Evolutionary conservation across 75 land plant genomes (phyloP).

Genomic region (Ceratopteris richardii): DNA sequence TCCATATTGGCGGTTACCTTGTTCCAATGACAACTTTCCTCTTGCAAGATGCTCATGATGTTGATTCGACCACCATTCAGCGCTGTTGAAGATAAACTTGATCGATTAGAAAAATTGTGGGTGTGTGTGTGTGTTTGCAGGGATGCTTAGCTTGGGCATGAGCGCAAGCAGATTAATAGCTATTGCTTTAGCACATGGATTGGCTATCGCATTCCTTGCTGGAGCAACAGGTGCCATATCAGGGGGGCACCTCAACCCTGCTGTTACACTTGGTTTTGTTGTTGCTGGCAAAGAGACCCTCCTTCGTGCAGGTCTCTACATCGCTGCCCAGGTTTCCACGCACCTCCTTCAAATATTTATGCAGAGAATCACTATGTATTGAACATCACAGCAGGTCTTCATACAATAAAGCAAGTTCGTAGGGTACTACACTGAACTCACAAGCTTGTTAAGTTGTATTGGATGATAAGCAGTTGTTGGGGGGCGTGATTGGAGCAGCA

Average conservation of each 20-base stretch:
- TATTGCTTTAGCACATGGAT: constrained; percentile 31
- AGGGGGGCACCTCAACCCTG: constrained; percentile 38
- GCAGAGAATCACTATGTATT: too few relatives aligned
- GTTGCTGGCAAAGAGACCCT: constrained; percentile 37
- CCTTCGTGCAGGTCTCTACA: constrained; percentile 30
- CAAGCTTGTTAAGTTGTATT: neutral
- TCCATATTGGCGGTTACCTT: too few relatives aligned
- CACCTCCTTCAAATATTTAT: too few relatives aligned
- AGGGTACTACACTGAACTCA: neutral
- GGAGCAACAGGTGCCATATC: constrained; percentile 39
- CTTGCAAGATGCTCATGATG: too few relatives aligned
- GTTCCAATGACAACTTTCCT: too few relatives aligned
- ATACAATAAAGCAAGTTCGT: too few relatives aligned
- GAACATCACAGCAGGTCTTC: too few relatives aligned
- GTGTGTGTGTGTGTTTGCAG: too few relatives aligned
- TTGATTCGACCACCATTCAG: too few relatives aligned
- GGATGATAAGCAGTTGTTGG: constrained; percentile 18
- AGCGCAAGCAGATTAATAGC: constrained; percentile 24
- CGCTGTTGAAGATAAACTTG: too few relatives aligned
- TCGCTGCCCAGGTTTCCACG: constrained; percentile 26
- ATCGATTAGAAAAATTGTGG: too few relatives aligned
- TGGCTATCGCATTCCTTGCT: constrained; percentile 28
- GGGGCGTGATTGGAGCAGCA: constrained; percentile 29
- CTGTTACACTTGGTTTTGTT: constrained; percentile 34
- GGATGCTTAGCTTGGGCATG: constrained; percentile 24